Conservation (phyloP, 1,284 basidiomycete species). For the Ceratobasidium sp. region DNA sequence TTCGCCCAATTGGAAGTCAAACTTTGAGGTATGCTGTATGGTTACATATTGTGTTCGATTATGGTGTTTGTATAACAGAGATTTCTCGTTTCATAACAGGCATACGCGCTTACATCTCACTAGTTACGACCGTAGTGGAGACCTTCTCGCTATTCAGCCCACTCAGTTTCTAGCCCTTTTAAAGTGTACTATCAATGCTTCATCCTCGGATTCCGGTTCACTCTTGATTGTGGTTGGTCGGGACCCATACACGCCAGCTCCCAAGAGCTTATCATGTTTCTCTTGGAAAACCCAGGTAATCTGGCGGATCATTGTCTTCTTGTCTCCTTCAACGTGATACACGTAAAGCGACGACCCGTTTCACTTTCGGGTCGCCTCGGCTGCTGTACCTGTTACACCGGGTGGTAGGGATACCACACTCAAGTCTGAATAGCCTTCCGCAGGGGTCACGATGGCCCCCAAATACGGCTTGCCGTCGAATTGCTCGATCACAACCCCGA, state of each 20-base stretch:
- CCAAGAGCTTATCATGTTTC: slow-evolving; percentile 38
- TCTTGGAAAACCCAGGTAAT: slow-evolving; percentile 46
- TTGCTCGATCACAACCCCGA: slow-evolving; percentile 46
- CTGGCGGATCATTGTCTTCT: slow-evolving; percentile 42
- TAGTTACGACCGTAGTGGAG: not conserved
- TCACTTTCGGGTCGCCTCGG: slow-evolving; percentile 42
- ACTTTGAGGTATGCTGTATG: no score
- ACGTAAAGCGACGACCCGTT: slow-evolving; percentile 44
- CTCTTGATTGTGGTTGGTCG: slow-evolving; percentile 42
- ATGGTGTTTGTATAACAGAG: not conserved
- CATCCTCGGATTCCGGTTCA: slow-evolving; percentile 29
- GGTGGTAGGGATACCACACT: slow-evolving; percentile 42
- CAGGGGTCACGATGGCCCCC: slow-evolving; percentile 44
- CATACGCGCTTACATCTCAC: slow-evolving; percentile 6
- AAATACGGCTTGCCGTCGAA: slow-evolving; percentile 43
- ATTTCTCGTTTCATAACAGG: not conserved
- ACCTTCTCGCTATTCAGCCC: not conserved
- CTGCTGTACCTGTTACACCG: slow-evolving; percentile 33
- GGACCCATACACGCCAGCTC: slow-evolving; percentile 45
- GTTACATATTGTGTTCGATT: not conserved
- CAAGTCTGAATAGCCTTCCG: slow-evolving; percentile 44
- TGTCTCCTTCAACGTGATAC: slow-evolving; percentile 42
- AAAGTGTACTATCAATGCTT: slow-evolving; percentile 40
- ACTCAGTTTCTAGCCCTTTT: slow-evolving; percentile 34
- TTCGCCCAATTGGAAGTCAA: no score